Evolutionary conservation across 2,329 filamentous ascomycete species (phyloP).

Genomic region (Erysiphe neolycopersici): DNA sequence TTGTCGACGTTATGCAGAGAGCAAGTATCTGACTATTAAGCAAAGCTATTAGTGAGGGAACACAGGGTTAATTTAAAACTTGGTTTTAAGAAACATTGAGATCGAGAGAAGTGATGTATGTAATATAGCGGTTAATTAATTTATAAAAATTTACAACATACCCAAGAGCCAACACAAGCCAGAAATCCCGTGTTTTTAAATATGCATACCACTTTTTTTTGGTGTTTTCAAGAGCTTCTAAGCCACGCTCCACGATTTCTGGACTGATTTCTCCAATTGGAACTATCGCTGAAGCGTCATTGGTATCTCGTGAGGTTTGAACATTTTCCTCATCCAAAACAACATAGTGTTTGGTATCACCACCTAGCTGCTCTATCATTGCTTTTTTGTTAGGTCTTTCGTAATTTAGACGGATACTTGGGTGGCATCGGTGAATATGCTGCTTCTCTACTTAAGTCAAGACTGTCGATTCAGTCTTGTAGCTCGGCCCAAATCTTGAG

Average conservation of each 20-base stretch:
- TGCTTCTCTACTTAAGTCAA: too few relatives aligned
- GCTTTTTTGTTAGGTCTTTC: too few relatives aligned
- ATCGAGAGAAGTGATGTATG: background rate
- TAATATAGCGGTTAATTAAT: constrained; percentile 6
- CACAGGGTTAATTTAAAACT: background rate
- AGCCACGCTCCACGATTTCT: constrained; percentile 15
- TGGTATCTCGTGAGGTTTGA: background rate
- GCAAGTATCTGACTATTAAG: constrained; percentile 42
- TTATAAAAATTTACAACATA: constrained; percentile 14
- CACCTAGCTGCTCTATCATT: too few relatives aligned
- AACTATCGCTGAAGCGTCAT: too few relatives aligned
- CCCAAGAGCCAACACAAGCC: constrained; percentile 54
- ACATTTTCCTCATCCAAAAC: background rate
- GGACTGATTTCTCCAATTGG: constrained; percentile 3
- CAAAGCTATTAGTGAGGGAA: background rate
- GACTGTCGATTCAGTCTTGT: too few relatives aligned
- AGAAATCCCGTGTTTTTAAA: constrained; percentile 66
- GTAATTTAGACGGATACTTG: too few relatives aligned
- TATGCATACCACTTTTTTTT: constrained; percentile 41
- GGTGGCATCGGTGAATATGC: too few relatives aligned
- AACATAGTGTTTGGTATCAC: too few relatives aligned
- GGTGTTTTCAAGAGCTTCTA: constrained; percentile 26
- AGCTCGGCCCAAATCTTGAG: too few relatives aligned
- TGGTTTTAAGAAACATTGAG: background rate
- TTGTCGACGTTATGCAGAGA: constrained; percentile 75